These are phyloP conservation scores for Pyrus communis DNA, from an alignment of 306 rosid species.

Conservation along the genomic window DNA sequence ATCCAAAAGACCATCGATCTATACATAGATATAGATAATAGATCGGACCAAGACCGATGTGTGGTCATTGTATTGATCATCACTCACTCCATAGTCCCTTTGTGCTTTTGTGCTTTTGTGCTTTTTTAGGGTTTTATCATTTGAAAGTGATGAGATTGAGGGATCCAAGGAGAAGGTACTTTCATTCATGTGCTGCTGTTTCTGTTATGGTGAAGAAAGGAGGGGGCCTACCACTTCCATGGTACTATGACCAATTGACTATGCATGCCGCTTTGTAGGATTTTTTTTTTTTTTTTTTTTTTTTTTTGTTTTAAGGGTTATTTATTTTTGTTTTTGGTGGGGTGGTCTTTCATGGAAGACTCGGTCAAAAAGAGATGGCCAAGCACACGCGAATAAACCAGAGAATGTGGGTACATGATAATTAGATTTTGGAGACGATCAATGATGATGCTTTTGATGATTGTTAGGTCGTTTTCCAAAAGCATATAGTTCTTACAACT, in stretches of 20 bases:
- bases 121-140: slow-evolving; percentile 40
- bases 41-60: background rate
- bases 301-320: background rate
- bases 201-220: slow-evolving; percentile 20
- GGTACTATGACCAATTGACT: background rate
- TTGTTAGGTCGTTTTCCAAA: slow-evolving; percentile 58
- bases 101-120: slow-evolving; percentile 5
- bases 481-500: slow-evolving; percentile 3
- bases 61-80: slow-evolving; percentile 7
- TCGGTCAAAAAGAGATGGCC: slow-evolving; percentile 52
- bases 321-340: background rate
- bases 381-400: slow-evolving; percentile 38
- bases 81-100: background rate
- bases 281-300: too few relatives aligned
- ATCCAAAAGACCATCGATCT: slow-evolving; percentile 37
- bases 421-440: slow-evolving; percentile 19
- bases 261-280: background rate
- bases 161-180: slow-evolving; percentile 68
- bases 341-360: slow-evolving; percentile 20
- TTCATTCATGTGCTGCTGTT: slow-evolving; percentile 52
- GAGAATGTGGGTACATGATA: slow-evolving; percentile 6
- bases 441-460: slow-evolving; percentile 44
- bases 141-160: slow-evolving; percentile 70
- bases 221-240: slow-evolving; percentile 39
- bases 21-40: background rate